phyloP scores from a whole-genome alignment of 2,329 filamentous ascomycete genomes.

The Mycosphaerella arachidis region DNA sequence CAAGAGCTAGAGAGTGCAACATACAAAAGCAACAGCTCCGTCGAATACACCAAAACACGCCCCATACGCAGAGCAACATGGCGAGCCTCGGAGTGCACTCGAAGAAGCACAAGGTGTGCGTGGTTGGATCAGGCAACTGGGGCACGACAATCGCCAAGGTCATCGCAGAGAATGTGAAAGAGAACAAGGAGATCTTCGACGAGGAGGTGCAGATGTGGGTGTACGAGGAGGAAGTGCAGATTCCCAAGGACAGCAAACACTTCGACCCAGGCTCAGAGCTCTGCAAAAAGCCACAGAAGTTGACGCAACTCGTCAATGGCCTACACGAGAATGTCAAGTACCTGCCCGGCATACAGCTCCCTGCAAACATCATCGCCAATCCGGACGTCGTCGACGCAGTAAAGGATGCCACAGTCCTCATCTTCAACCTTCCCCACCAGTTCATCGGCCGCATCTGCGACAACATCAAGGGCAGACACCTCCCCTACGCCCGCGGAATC shows the following conservation, averaged over 20 bases:
- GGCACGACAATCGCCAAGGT: constrained; percentile 97
- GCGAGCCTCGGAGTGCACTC: constrained; percentile 48
- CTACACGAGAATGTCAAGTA: constrained; percentile 98
- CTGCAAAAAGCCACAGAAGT: constrained; percentile 69
- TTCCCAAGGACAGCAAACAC: constrained; percentile 67
- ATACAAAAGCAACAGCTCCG: not conserved
- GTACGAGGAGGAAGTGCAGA: constrained; percentile 81
- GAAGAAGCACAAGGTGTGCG: constrained; percentile 85
- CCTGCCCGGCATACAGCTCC: constrained; percentile 80
- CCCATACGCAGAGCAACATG: constrained; percentile 33
- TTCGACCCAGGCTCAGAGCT: constrained; percentile 58
- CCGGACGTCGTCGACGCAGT: constrained; percentile 76
- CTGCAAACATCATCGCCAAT: constrained; percentile 78
- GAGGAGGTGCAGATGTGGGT: constrained; percentile 97
- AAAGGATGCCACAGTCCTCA: constrained; percentile 76
- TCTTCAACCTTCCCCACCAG: constrained; percentile 96
- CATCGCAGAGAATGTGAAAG: constrained; percentile 82
- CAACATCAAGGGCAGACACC: constrained; percentile 78
- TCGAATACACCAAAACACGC: not conserved
- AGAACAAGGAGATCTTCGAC: constrained; percentile 76
- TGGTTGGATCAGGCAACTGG: constrained; percentile 97
- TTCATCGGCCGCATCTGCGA: constrained; percentile 87
- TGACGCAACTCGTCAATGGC: constrained; percentile 85
- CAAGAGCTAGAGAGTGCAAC: not conserved
- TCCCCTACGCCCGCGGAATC: constrained; percentile 88